Percentiles rank a stretch among this genome's conserved stretches.
phyloP scores from a whole-genome alignment of 208 protist species.

The Crithidia expoeki region DNA sequence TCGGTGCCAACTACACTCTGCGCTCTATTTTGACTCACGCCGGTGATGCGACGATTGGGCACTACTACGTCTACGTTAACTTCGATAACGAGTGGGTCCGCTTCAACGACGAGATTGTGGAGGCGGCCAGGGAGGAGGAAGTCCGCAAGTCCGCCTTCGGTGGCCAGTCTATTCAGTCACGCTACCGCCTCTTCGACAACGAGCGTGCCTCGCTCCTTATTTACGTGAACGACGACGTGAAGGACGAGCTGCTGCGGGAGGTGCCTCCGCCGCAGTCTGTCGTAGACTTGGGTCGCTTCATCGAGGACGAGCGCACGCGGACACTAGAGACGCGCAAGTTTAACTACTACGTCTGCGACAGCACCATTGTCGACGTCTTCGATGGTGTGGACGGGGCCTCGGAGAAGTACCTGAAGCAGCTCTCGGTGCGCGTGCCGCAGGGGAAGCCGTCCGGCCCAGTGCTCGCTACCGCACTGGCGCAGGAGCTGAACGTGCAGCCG shows the following conservation, averaged over 20 bases:
- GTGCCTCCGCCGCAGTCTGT: conserved; percentile 35
- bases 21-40: conserved; percentile 86
- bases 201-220: conserved; percentile 76
- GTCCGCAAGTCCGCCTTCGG: conserved; percentile 70
- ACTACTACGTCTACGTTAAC: conserved; percentile 90
- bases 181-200: conserved; percentile 55
- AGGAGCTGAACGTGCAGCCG: conserved; percentile 32
- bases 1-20: conserved; percentile 66
- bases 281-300: conserved; percentile 36
- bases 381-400: conserved; percentile 41
- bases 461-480: conserved; percentile 33
- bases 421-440: conserved; percentile 29
- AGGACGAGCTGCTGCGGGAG: conserved; percentile 39
- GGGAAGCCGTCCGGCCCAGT: conserved; percentile 23
- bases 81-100: conserved; percentile 66
- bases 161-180: conserved; percentile 36
- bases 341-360: conserved; percentile 44
- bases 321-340: conserved; percentile 24
- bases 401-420: conserved; percentile 16
- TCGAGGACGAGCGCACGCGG: conserved; percentile 39
- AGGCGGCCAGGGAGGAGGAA: conserved; percentile 40
- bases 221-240: conserved; percentile 63
- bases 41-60: conserved; percentile 75
- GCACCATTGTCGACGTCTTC: conserved; percentile 43
- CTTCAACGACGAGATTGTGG: conserved; percentile 84